Evolutionary conservation across 2,329 filamentous ascomycete species (phyloP).

Genomic region (Ambrosiella beaveri): DNA sequence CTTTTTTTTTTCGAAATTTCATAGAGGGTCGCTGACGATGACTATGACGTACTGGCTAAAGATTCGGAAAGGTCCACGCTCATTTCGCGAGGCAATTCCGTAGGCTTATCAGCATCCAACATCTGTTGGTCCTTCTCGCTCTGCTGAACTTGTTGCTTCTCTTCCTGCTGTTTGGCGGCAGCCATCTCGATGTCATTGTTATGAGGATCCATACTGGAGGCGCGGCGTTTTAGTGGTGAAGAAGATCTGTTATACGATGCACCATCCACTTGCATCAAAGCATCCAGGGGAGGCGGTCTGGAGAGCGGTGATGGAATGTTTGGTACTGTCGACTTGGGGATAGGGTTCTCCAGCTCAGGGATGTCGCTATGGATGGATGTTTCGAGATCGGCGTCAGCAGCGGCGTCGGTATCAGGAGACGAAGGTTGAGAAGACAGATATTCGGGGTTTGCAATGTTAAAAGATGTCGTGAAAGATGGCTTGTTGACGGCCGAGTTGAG

Average conservation of each 20-base stretch:
- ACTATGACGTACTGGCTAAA: conserved; percentile 12
- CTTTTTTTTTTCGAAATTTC: not conserved
- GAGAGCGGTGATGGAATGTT: conserved; percentile 22
- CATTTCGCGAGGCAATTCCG: conserved; percentile 12
- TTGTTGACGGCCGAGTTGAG: not conserved
- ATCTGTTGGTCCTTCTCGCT: conserved; percentile 1
- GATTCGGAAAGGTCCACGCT: conserved; percentile 9
- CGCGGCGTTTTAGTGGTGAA: conserved; percentile 46
- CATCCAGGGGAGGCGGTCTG: conserved; percentile 23
- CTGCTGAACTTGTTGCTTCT: conserved; percentile 7
- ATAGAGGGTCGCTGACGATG: not conserved
- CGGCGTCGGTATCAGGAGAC: conserved; percentile 36
- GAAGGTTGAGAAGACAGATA: conserved; percentile 33
- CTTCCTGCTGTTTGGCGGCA: conserved; percentile 8
- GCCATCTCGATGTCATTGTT: conserved; percentile 17
- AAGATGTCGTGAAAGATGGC: not conserved
- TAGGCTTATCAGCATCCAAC: not conserved
- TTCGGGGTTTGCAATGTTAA: conserved; percentile 26
- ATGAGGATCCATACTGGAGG: conserved; percentile 43
- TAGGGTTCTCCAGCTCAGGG: not conserved
- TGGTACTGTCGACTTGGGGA: conserved; percentile 19
- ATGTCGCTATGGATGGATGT: conserved; percentile 37
- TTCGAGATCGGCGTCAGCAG: conserved; percentile 39
- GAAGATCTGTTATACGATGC: conserved; percentile 43
- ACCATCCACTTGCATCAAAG: conserved; percentile 22